Evolutionary conservation across 768 basidiomycete species (phyloP).

Genomic region (Gloeopeniophorella convolvens): DNA sequence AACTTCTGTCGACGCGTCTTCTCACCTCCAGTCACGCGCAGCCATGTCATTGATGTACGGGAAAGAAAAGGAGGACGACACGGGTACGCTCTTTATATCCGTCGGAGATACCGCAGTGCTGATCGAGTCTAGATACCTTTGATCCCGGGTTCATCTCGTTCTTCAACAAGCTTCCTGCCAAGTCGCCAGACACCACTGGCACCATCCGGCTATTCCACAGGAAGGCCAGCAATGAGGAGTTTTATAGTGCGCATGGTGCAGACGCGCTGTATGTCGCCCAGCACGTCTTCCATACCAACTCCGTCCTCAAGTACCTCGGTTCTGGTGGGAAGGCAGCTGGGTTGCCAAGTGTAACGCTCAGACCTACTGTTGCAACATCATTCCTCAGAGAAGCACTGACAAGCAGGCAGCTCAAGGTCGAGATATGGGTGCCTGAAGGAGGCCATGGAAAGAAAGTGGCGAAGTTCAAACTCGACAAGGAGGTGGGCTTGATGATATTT

Average conservation of each 20-base stretch:
- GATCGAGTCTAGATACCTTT: constrained; percentile 1
- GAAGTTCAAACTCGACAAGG: constrained; percentile 76
- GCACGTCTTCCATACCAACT: constrained; percentile 79
- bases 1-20: background rate
- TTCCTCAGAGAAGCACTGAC: constrained; percentile 89
- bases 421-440: constrained; percentile 79
- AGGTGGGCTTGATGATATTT: constrained; percentile 38
- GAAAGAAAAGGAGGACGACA: constrained; percentile 48
- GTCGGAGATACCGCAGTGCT: background rate
- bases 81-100: constrained; percentile 4
- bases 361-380: constrained; percentile 65
- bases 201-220: constrained; percentile 86
- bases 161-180: constrained; percentile 53
- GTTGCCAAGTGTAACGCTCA: constrained; percentile 75
- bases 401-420: constrained; percentile 80
- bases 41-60: constrained; percentile 58
- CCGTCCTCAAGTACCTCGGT: constrained; percentile 90
- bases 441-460: constrained; percentile 67
- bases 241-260: constrained; percentile 81
- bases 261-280: constrained; percentile 87
- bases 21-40: background rate
- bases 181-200: constrained; percentile 63
- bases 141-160: constrained; percentile 62
- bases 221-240: constrained; percentile 44
- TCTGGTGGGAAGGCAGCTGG: constrained; percentile 48